Base-by-base conservation (phyloP, 805 yeast species). In the Babjeviella inositovora region DNA sequence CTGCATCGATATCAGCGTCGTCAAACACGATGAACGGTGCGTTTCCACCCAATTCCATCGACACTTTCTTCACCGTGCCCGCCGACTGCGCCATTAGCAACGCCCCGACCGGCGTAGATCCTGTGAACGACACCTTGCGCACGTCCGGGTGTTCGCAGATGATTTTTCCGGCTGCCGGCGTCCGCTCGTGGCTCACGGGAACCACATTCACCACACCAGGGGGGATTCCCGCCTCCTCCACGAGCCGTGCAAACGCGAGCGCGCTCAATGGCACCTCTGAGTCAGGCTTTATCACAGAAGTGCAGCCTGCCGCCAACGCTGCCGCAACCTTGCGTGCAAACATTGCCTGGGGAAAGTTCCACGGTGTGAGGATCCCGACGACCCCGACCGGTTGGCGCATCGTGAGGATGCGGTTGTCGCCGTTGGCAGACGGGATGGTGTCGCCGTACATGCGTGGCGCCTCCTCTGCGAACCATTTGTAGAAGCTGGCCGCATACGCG, bases 321-420 rank as follows among this genome's bases (percentile, higher is more conserved):
- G 77, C 72, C 13, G 65, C 75, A 4, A 65, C 67, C 33, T 71
- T 70, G 33, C 77, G 55, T 7, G 75, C 61, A 24, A 70, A 66
- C 76, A 70, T 70, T 9, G 75, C 76, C 28, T 57, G 49, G 15
- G 80, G 80, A 50, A 70, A 70, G 42, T 70, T 70, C 65, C 73
- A 70, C 15, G 79, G 79, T 26, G 71, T 62, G 32, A 70, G 61
- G 30, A 67, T 53, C 15, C 71, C 75, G 22, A 70, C 67, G 5
- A 67, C 70, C 23, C 80, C 80, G 24, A 70, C 57, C 5, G 76
- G 74, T 37, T 69, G 70, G 33, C 60, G 64, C 23, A 53, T 35
- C 11, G 76, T 65, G 30, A 59, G 48, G 12, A 62, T 61, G 39
- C 70, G 57, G 35, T 62, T 66, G 24, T 56, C 44, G 22, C 57